A percentile compares a stretch with the other conserved stretches of the same genome.
phyloP scores from a whole-genome alignment of 1,284 basidiomycete genomes.

The Malassezia brasiliensis region DNA sequence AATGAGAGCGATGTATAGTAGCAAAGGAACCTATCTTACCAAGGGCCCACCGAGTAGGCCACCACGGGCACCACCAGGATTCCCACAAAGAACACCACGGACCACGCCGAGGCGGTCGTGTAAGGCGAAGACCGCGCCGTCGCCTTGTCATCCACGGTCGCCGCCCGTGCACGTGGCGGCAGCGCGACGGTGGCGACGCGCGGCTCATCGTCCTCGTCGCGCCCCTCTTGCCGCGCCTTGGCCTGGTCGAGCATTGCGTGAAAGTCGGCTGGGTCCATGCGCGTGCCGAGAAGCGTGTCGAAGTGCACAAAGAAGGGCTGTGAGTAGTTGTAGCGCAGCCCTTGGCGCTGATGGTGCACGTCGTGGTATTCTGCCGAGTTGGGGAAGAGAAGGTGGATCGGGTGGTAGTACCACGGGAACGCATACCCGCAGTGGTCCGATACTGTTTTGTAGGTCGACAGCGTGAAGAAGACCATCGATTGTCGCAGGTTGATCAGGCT shows the following conservation, averaged over 20 bases:
- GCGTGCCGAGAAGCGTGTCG: conserved; percentile 61
- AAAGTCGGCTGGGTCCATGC: conserved; percentile 55
- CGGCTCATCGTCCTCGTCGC: conserved; percentile 8
- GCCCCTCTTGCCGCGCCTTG: conserved; percentile 20
- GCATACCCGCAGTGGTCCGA: conserved; percentile 93
- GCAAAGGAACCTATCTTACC: neutral
- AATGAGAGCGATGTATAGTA: neutral
- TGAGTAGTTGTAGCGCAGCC: conserved; percentile 90
- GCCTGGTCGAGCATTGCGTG: conserved; percentile 21
- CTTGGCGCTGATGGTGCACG: conserved; percentile 85
- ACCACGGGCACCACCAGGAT: conserved; percentile 9
- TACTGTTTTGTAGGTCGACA: conserved; percentile 86
- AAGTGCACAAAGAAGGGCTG: conserved; percentile 67
- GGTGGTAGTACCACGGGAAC: conserved; percentile 67
- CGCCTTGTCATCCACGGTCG: neutral
- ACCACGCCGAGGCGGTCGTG: conserved; percentile 10
- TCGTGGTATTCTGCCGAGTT: conserved; percentile 98
- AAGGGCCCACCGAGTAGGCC: conserved; percentile 1
- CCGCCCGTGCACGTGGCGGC: neutral
- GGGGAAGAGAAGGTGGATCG: conserved; percentile 68
- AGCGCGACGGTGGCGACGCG: conserved; percentile 14
- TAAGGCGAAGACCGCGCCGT: conserved; percentile 1
- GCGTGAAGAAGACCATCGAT: conserved; percentile 69
- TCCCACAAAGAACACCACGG: conserved; percentile 2
- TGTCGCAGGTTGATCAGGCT: conserved; percentile 65